Conservation (phyloP, 1,284 basidiomycete species). For the Thelephora terrestris region DNA sequence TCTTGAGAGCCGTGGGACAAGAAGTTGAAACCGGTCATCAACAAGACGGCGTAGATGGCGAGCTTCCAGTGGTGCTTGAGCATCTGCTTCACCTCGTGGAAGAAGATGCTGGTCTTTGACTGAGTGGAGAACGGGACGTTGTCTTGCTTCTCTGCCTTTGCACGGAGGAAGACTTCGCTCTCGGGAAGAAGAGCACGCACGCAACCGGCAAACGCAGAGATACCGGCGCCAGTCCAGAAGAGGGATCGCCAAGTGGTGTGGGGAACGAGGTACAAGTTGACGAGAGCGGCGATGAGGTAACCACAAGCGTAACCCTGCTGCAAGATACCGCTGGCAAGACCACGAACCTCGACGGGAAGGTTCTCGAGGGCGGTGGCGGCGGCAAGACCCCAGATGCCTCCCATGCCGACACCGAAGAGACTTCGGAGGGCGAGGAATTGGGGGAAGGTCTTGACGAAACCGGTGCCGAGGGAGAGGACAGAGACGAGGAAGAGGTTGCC, state of each 20-base stretch:
- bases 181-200: constrained; percentile 74
- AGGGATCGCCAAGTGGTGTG: constrained; percentile 48
- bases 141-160: constrained; percentile 32
- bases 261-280: constrained; percentile 71
- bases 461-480: constrained; percentile 70
- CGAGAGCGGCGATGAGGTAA: constrained; percentile 43
- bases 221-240: constrained; percentile 63
- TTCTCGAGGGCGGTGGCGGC: constrained; percentile 80
- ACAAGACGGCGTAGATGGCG: constrained; percentile 74
- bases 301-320: constrained; percentile 60
- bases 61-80: constrained; percentile 78
- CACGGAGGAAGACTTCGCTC: constrained; percentile 63
- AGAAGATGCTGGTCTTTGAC: constrained; percentile 63
- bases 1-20: constrained; percentile 80
- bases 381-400: constrained; percentile 71
- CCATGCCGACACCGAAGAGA: constrained; percentile 85
- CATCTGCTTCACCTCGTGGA: constrained; percentile 66
- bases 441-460: constrained; percentile 58
- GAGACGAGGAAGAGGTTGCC: constrained; percentile 64
- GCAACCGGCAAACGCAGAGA: constrained; percentile 67
- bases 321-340: constrained; percentile 77
- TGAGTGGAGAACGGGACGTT: constrained; percentile 23
- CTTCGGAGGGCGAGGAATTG: constrained; percentile 68
- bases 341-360: constrained; percentile 79
- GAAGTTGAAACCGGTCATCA: constrained; percentile 88